These are phyloP conservation scores for Xylaria longipes DNA, from an alignment of 495 filamentous ascomycete genomes.

Conservation along the genomic window DNA sequence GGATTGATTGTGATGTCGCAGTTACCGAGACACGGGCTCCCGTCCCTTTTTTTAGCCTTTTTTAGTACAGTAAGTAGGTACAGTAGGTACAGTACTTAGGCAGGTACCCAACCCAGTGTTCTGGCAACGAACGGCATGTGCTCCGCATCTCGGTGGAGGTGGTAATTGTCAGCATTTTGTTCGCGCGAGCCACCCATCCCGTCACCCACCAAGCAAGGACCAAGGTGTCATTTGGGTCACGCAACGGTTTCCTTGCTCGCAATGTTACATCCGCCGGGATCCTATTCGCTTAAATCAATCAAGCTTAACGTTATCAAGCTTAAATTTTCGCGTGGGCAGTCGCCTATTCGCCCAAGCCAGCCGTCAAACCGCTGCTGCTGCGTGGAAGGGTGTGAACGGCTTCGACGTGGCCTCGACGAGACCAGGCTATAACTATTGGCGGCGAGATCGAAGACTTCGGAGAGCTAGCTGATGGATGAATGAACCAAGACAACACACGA, in stretches of 20 bases:
- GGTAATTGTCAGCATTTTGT: constrained; percentile 23
- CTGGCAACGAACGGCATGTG: constrained; percentile 16
- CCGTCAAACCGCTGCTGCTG: neutral
- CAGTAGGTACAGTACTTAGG: neutral
- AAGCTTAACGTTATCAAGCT: constrained; percentile 24
- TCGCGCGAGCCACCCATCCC: neutral
- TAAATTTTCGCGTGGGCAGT: constrained; percentile 23
- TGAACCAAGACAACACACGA: neutral
- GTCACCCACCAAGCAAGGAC: too few species aligned
- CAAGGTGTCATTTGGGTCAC: constrained; percentile 16
- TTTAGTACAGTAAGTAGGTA: neutral
- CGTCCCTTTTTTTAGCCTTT: neutral
- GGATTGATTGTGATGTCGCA: neutral
- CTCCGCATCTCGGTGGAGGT: constrained; percentile 3
- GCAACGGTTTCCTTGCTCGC: constrained; percentile 13
- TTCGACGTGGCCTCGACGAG: neutral
- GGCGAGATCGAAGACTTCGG: neutral
- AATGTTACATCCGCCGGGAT: constrained; percentile 19
- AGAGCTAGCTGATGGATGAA: neutral
- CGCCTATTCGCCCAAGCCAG: constrained; percentile 6
- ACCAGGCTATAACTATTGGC: constrained; percentile 1
- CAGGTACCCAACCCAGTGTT: neutral
- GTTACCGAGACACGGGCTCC: constrained; percentile 5
- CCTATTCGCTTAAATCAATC: constrained; percentile 22
- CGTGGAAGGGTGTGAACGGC: neutral